A percentile compares a stretch with the other conserved stretches of the same genome.
These are phyloP conservation scores for Eutrema yunnanense DNA, from an alignment of 345 rosid species.

Conservation along the genomic window DNA sequence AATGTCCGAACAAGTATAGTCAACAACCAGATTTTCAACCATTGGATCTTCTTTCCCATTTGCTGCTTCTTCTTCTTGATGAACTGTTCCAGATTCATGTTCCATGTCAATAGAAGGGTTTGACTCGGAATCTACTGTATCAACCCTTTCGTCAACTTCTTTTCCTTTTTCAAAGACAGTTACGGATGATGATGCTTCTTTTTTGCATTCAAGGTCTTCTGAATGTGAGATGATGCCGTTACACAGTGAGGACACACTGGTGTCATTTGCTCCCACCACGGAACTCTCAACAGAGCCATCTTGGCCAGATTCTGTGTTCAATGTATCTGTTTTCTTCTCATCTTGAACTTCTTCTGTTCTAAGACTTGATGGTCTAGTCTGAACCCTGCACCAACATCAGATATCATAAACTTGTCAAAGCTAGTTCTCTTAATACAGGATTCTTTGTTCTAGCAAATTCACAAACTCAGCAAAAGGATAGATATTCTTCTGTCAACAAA, in stretches of 20 bases:
- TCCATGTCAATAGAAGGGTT: conserved; percentile 14
- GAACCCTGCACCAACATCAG: conserved; percentile 44
- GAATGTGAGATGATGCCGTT: conserved; percentile 23
- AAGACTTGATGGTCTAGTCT: conserved; percentile 51
- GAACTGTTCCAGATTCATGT: neutral
- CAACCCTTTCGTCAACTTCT: conserved; percentile 8
- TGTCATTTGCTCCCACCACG: neutral
- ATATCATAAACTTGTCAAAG: neutral
- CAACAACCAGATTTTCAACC: neutral
- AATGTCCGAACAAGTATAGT: neutral
- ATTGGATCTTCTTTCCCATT: neutral
- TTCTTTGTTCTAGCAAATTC: neutral
- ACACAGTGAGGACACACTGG: conserved; percentile 5
- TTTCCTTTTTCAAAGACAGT: neutral
- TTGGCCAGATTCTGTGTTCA: conserved; percentile 31
- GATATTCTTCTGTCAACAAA: neutral
- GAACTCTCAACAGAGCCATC: conserved; percentile 28
- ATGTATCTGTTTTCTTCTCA: conserved; percentile 27
- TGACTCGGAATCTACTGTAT: conserved; percentile 19
- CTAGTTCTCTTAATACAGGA: neutral
- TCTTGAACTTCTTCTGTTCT: conserved; percentile 36
- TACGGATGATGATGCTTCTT: conserved; percentile 13
- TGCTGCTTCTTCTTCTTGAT: conserved; percentile 8
- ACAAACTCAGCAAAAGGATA: neutral
- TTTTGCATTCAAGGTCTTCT: conserved; percentile 23